Evolutionary conservation across 1,139 yeast species (phyloP).

Genomic region (Yamadazyma blattariae): DNA sequence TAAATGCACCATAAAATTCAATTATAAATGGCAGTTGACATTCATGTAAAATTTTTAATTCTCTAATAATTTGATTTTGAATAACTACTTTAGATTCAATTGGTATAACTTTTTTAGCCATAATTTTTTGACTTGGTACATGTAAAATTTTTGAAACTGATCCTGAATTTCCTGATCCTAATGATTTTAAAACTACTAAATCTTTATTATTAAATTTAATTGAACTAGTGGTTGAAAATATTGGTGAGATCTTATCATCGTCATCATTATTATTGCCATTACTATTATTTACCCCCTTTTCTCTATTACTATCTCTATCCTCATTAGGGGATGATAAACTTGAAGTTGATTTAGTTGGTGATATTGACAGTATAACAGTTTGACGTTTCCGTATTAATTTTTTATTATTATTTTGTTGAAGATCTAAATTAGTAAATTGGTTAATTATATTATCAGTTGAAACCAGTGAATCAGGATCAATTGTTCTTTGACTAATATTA

Average conservation of each 20-base stretch:
- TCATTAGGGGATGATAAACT: constrained; percentile 13
- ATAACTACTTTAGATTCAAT: constrained; percentile 80
- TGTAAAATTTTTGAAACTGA: constrained; percentile 87
- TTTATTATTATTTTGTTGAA: constrained; percentile 15
- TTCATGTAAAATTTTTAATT: constrained; percentile 85
- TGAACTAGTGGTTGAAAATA: constrained; percentile 37
- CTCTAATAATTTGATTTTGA: constrained; percentile 84
- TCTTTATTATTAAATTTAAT: constrained; percentile 61
- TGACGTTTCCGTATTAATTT: constrained; percentile 28
- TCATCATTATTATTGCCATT: too few species aligned
- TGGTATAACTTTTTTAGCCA: constrained; percentile 89
- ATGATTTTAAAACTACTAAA: constrained; percentile 65
- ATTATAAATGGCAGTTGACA: constrained; percentile 83
- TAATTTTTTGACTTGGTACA: constrained; percentile 78
- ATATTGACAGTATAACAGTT: constrained; percentile 43
- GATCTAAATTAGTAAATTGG: constrained; percentile 32
- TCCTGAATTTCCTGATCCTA: constrained; percentile 95
- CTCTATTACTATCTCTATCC: too few species aligned
- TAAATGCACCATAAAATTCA: constrained; percentile 86
- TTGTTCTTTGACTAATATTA: constrained; percentile 22
- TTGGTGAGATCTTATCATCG: constrained; percentile 24
- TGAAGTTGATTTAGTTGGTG: constrained; percentile 39
- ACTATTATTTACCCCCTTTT: too few species aligned
- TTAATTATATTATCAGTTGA: constrained; percentile 24
- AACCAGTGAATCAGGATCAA: constrained; percentile 29